A percentile compares a stretch with the other conserved stretches of the same genome.
Conservation (phyloP, 2,329 filamentous ascomycete species). For the Aureobasidium subglaciale region DNA sequence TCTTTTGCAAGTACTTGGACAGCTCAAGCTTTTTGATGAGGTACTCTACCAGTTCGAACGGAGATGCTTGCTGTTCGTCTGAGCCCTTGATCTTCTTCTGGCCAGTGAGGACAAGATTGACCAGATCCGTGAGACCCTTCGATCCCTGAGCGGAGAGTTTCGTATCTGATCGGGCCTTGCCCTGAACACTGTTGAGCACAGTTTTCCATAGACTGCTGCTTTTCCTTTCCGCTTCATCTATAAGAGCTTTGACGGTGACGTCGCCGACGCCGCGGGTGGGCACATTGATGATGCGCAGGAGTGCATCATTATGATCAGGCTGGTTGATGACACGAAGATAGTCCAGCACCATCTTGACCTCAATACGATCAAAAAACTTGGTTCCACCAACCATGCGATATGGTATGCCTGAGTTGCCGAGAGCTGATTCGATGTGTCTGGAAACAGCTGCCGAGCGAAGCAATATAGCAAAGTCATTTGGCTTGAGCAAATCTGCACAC, state of each 20-base stretch:
- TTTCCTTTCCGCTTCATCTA: slow-evolving; percentile 67
- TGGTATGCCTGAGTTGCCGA: slow-evolving; percentile 73
- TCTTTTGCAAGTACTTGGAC: slow-evolving; percentile 63
- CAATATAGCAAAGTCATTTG: slow-evolving; percentile 77
- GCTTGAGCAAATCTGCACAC: slow-evolving; percentile 64
- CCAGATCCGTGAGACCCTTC: slow-evolving; percentile 51
- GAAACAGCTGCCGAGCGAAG: slow-evolving; percentile 80
- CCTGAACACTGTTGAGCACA: slow-evolving; percentile 53
- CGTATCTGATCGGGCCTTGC: slow-evolving; percentile 43
- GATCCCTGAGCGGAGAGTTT: slow-evolving; percentile 50
- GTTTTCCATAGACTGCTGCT: slow-evolving; percentile 69
- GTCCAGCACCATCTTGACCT: slow-evolving; percentile 81
- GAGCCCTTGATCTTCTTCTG: slow-evolving; percentile 46
- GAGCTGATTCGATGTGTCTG: slow-evolving; percentile 72
- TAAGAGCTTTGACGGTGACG: slow-evolving; percentile 62
- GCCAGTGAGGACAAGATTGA: slow-evolving; percentile 53
- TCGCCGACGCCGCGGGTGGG: slow-evolving; percentile 78
- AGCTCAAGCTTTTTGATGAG: slow-evolving; percentile 62
- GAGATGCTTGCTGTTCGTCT: slow-evolving; percentile 29
- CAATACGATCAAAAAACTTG: slow-evolving; percentile 84
- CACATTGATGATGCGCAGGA: slow-evolving; percentile 76
- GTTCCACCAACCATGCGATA: slow-evolving; percentile 90
- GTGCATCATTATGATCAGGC: slow-evolving; percentile 77
- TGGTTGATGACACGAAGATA: slow-evolving; percentile 82
- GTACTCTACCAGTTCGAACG: slow-evolving; percentile 47